Conservation (phyloP, 2,329 filamentous ascomycete genomes). For the Aspergillus sp. region DNA sequence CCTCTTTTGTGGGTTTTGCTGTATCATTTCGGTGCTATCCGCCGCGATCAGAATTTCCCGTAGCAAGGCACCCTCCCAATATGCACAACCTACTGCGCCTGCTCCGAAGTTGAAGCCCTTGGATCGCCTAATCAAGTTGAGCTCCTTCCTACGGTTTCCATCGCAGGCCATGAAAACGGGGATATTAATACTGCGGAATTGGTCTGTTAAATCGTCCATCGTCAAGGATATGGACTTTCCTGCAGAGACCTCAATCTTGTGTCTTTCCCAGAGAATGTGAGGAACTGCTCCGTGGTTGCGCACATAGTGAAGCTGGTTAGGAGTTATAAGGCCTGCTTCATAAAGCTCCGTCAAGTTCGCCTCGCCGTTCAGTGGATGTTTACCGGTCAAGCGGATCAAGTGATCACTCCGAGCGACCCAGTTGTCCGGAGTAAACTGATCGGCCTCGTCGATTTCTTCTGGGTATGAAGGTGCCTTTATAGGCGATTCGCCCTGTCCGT, state of each 20-base stretch:
- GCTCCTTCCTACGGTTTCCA: conserved; percentile 43
- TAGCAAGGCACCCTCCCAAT: conserved; percentile 42
- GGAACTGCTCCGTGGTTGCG: conserved; percentile 48
- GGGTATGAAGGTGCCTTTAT: conserved; percentile 21
- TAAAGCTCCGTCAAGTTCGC: conserved; percentile 34
- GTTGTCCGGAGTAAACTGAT: conserved; percentile 46
- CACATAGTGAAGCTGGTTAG: conserved; percentile 44
- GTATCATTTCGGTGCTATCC: conserved; percentile 22
- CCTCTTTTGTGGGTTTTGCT: conserved; percentile 10
- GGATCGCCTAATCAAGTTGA: conserved; percentile 41
- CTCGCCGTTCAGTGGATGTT: conserved; percentile 47
- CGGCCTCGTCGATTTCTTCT: conserved; percentile 41
- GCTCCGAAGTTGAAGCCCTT: conserved; percentile 43
- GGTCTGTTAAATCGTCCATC: conserved; percentile 39
- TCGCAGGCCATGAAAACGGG: conserved; percentile 42
- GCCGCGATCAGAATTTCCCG: conserved; percentile 38
- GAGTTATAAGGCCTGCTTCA: conserved; percentile 42
- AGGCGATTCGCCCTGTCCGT: conserved; percentile 33
- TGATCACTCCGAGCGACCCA: conserved; percentile 42
- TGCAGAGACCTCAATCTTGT: conserved; percentile 38
- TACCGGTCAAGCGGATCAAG: conserved; percentile 44
- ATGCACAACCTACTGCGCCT: conserved; percentile 40
- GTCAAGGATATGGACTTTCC: conserved; percentile 28
- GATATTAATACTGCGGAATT: conserved; percentile 41
- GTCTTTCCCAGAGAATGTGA: conserved; percentile 41